phyloP scores from a whole-genome alignment of 2,329 filamentous ascomycete genomes.

The Aspergillus texensis region DNA sequence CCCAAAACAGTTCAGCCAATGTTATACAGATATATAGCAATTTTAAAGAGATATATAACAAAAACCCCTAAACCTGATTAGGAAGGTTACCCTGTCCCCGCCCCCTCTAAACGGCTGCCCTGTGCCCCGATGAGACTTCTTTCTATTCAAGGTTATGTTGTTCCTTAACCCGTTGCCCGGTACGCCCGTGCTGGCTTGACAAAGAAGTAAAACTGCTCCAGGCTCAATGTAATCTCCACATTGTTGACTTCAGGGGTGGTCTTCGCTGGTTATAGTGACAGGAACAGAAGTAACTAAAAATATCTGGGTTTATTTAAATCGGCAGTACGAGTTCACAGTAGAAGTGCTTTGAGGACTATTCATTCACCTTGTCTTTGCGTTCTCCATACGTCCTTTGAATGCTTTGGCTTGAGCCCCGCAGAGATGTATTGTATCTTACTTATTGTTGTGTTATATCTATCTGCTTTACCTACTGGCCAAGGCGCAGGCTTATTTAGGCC shows the following conservation, averaged over 20 bases:
- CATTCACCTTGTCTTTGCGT: not conserved
- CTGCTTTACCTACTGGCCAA: not conserved
- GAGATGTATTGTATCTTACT: not conserved
- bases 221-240: not conserved
- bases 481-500: not conserved
- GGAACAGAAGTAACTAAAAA: not conserved
- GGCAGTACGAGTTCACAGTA: not conserved
- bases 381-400: not conserved
- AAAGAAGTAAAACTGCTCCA: not conserved
- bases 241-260: not conserved
- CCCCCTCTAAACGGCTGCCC: too few species aligned
- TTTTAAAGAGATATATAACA: not conserved
- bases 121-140: too few species aligned
- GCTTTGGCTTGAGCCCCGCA: not conserved
- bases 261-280: not conserved
- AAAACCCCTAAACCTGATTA: too few species aligned
- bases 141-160: not conserved
- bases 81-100: too few species aligned
- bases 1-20: not conserved
- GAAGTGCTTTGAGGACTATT: not conserved
- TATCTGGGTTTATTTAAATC: not conserved
- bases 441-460: not conserved
- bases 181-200: not conserved
- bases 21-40: not conserved
- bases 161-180: not conserved